phyloP scores from a whole-genome alignment of 306 rosid species.

The Neltuma alba region DNA sequence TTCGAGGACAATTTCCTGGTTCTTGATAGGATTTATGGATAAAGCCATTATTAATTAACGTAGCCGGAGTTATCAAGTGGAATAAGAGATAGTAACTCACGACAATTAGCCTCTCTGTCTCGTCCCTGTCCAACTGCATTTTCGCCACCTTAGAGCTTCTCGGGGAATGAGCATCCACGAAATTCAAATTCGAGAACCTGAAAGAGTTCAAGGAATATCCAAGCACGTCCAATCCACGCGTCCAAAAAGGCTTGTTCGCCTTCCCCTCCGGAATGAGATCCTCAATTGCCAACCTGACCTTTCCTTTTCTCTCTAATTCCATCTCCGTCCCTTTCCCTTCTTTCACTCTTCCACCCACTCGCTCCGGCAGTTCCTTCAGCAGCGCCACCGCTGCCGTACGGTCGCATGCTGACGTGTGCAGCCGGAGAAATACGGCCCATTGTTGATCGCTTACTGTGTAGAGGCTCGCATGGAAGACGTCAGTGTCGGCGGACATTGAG shows the following conservation, averaged over 20 bases:
- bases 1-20: not conserved
- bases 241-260: slow-evolving; percentile 74
- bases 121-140: slow-evolving; percentile 48
- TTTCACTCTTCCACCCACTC: slow-evolving; percentile 3
- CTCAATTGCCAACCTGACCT: slow-evolving; percentile 58
- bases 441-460: slow-evolving; percentile 46
- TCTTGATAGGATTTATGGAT: not conserved
- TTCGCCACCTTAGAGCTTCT: slow-evolving; percentile 59
- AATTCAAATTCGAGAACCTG: slow-evolving; percentile 58
- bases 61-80: too few relatives aligned
- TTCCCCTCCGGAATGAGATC: slow-evolving; percentile 71
- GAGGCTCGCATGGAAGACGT: slow-evolving; percentile 52
- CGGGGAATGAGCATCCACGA: slow-evolving; percentile 47
- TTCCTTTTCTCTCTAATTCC: slow-evolving; percentile 42
- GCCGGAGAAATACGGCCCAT: slow-evolving; percentile 59
- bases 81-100: slow-evolving; percentile 48
- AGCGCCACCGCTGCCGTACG: slow-evolving; percentile 67
- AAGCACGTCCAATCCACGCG: slow-evolving; percentile 91
- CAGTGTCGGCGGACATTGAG: slow-evolving; percentile 31
- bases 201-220: slow-evolving; percentile 85
- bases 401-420: slow-evolving; percentile 83
- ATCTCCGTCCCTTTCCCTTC: slow-evolving; percentile 25
- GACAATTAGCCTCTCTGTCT: slow-evolving; percentile 54
- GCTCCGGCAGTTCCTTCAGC: slow-evolving; percentile 49
- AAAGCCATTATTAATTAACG: too few relatives aligned